Base-by-base conservation (phyloP, 352 stramenopile species). In the Phytophthora cactorum region DNA sequence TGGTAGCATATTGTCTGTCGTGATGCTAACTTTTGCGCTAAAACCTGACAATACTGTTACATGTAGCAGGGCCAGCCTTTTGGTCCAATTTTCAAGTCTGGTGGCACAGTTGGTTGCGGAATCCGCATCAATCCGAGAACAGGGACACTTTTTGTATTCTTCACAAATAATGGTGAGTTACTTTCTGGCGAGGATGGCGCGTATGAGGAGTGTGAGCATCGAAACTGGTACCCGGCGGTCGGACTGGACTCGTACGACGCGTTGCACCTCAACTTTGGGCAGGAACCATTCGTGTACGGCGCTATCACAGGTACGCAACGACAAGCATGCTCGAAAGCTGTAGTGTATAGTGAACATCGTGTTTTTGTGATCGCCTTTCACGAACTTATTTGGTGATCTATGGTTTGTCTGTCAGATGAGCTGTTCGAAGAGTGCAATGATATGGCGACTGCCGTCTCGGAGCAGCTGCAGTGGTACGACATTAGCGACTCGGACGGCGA, bases 241-340 rank as follows among this genome's bases (percentile, higher is more conserved):
- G 90, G 90, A 1, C 25, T 97, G n/a, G 90, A 97, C 61, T 92
- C 86, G 8, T 77, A 86, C 31, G 83, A 93, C 45, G 77, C 75
- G 3, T 70, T 97, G 22, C 86, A 93, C 28, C 72, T 96, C 32
- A 97, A 97, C 68, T 95, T 93, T 75, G 89, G 89, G 0, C 84
- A 90, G 58, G 81, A 91, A 41, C 86, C 90, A 2, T 95, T 95
- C 38, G 61, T 67, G 17, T 72, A 74, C 46, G 62, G 34, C 28
- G 41, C 47, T 29, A 62, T 77, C 27, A 51, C 60, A 68, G 70
- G 70, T 77, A 65, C 28, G 46, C 34, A 36, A 36, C 27, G 27
- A 15, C 9, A 45, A 45, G 36, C 12, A 17, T n/a, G 36, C 12
- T 10, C 11, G 2, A 43, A 43, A 43, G 8, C 32, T 38, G 32